phyloP scores from a whole-genome alignment of 2,329 filamentous ascomycete genomes.

The Rugonectria rugulosa region DNA sequence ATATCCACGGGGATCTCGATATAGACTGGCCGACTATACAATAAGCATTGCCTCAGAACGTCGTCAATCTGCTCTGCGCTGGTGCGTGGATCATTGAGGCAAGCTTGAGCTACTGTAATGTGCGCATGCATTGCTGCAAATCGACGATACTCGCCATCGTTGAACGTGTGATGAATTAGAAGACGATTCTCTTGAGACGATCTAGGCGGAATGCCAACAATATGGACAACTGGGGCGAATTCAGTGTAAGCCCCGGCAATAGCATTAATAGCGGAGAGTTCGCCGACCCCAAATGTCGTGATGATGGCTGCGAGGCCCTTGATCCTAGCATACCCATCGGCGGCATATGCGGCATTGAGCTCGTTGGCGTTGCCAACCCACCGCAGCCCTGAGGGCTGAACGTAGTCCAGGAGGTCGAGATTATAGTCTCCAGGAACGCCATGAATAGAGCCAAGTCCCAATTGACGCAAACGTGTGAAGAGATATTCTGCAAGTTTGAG shows the following conservation, averaged over 20 bases:
- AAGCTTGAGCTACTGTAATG: conserved; percentile 57
- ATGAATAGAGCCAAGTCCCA: conserved; percentile 64
- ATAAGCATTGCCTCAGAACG: conserved; percentile 56
- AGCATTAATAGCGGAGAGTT: conserved; percentile 64
- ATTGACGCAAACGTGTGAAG: conserved; percentile 17
- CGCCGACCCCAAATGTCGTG: conserved; percentile 68
- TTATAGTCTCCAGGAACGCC: conserved; percentile 57
- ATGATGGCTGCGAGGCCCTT: conserved; percentile 59
- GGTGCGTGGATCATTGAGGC: conserved; percentile 51
- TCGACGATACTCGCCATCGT: conserved; percentile 60
- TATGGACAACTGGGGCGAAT: conserved; percentile 62
- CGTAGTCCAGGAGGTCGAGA: conserved; percentile 47
- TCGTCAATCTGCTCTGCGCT: conserved; percentile 60
- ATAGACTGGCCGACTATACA: conserved; percentile 63
- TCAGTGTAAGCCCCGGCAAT: conserved; percentile 67
- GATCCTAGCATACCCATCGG: conserved; percentile 64
- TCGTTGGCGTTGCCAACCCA: conserved; percentile 65
- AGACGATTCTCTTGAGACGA: conserved; percentile 51
- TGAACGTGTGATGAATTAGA: conserved; percentile 62
- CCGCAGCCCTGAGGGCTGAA: conserved; percentile 45
- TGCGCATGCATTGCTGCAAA: conserved; percentile 58
- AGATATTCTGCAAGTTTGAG: conserved; percentile 19
- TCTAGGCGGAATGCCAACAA: conserved; percentile 61
- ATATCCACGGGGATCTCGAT: conserved; percentile 64
- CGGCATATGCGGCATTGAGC: conserved; percentile 64